These are phyloP conservation scores for Leptosphaerulina australis DNA, from an alignment of 2,329 filamentous ascomycete genomes.

Conservation along the genomic window DNA sequence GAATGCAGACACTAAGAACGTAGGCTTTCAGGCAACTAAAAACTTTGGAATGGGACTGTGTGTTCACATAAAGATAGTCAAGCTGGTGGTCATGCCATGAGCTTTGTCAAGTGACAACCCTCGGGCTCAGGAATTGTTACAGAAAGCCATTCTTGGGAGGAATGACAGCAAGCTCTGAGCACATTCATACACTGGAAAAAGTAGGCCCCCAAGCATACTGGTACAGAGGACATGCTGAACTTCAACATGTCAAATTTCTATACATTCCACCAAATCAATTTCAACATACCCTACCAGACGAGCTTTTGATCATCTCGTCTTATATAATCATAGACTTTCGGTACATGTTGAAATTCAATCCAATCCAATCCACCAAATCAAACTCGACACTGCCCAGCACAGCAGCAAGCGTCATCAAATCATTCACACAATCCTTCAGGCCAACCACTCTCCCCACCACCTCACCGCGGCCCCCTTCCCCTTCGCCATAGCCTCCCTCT, in stretches of 20 bases:
- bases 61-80: background rate
- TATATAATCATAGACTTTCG: too few relatives aligned
- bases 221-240: too few relatives aligned
- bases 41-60: background rate
- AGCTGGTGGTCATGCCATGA: background rate
- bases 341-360: background rate
- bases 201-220: background rate
- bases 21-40: too few relatives aligned
- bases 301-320: too few relatives aligned
- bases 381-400: background rate
- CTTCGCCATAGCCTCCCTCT: slow-evolving; percentile 28
- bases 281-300: too few relatives aligned
- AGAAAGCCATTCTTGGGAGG: background rate
- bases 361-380: background rate
- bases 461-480: slow-evolving; percentile 23
- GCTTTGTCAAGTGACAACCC: background rate
- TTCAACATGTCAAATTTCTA: too few relatives aligned
- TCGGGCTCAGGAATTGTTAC: background rate
- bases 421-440: background rate
- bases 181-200: background rate
- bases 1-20: too few relatives aligned
- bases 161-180: background rate
- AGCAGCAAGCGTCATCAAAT: background rate
- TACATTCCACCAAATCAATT: too few relatives aligned
- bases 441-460: slow-evolving; percentile 22